These are phyloP conservation scores for Colletotrichum sp. DNA, from an alignment of 2,329 filamentous ascomycete genomes.

Conservation along the genomic window DNA sequence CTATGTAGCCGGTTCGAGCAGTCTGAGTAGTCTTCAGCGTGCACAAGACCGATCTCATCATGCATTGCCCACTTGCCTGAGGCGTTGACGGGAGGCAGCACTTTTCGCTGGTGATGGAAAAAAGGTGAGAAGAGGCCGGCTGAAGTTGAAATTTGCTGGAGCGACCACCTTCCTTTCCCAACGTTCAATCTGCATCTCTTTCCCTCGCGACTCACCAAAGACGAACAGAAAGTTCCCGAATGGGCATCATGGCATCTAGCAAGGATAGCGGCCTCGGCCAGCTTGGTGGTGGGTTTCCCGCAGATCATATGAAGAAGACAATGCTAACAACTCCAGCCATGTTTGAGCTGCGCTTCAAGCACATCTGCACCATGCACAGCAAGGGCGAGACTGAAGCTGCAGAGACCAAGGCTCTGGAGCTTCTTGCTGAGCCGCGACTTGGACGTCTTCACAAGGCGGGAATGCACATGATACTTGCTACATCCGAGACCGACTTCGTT, in stretches of 20 bases:
- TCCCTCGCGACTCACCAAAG: neutral
- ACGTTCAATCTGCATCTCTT: neutral
- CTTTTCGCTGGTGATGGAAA: neutral
- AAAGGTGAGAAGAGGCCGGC: neutral
- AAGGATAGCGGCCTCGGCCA: neutral
- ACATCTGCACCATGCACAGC: neutral
- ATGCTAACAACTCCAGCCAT: neutral
- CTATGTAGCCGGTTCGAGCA: neutral
- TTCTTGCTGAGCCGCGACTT: neutral
- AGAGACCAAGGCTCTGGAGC: neutral
- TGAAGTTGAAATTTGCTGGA: neutral
- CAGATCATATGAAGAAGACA: neutral
- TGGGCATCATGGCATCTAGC: neutral
- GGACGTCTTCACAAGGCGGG: neutral
- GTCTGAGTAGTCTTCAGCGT: neutral
- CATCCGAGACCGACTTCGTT: neutral
- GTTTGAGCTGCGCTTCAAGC: neutral
- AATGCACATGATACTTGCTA: neutral
- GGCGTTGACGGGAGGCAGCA: neutral
- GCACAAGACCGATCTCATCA: neutral
- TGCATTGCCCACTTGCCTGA: neutral
- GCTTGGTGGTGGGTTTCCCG: neutral
- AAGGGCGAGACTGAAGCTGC: neutral
- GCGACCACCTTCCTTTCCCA: neutral
- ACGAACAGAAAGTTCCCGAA: neutral